Evolutionary conservation across 495 filamentous ascomycete species (phyloP), one percentile per base, ranked within the genome.

Genomic region (Aspergillus nanangensis): DNA sequence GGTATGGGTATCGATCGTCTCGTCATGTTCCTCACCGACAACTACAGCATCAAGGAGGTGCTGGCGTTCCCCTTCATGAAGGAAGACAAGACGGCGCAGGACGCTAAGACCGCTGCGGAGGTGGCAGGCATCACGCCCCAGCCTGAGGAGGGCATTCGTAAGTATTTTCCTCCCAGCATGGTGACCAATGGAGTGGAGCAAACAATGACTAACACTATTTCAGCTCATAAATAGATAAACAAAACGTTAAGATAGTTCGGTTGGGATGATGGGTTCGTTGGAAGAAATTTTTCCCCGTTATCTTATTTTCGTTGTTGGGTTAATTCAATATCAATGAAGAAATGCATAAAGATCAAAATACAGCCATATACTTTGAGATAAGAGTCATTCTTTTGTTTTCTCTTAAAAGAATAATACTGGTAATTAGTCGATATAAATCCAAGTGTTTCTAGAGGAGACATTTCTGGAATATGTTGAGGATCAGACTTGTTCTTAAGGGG

Each of bases 1-100:
- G 94, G 93, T 55, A 87, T 97, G 82, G 93, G 94, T 51, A 95
- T 98, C 57, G 93, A 98, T 70, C 87, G 90, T 50, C 63, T 96
- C 59, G 87, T 92, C 57, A 97, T 97, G 93, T 96, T 97, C 77
- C 72, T 97, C 57, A 96, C 94, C 37, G 79, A 97, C 69, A 84
- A 95, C 65, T 96, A 96, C 75, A 79, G 70, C 44, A 97, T 97
- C 69, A 93, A 94, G 74, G 93, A 98, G 70, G 93, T 97, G 4
- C 72, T 98, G 40, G 82, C 93, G 10, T 97, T 98, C 80, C 94
- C 83, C 14, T 81, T 87, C 56, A 88, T 89, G 85, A 87, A 86
- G 74, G 82, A 86, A 31, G 80, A 85, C 43, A 69, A 73, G 56
- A 67, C 67, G 27, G 62, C 65, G 3, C 42, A 57, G 17, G 65